Evolutionary conservation across 192 early-diverging fungal species (phyloP), one percentile per base, ranked within the genome.

Genomic region (Spinellus fusiger): DNA sequence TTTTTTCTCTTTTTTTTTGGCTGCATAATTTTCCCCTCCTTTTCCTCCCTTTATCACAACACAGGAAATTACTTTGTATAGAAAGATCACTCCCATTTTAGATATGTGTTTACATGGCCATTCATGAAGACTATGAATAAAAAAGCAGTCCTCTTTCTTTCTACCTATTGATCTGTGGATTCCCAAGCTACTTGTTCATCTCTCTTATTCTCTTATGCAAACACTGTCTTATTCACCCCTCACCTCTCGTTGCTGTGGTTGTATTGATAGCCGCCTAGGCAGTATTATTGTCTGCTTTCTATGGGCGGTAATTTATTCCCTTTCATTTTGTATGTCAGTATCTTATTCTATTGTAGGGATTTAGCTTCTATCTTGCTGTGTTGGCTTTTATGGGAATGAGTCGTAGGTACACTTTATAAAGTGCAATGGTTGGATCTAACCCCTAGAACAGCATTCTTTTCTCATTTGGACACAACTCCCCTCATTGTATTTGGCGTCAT

Each of bases 401-500:
- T 29, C 64, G 64, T 66, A 66, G 50, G 64, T 49, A 18, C 4
- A 6, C n/a, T 2, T 38, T 61, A 15, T 25, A 34, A 5, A 1
- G 10, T 5, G n/a, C 4, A 27, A 15, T 51, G 10, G 27, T 6
- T 3, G 20, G 44, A 25, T 46, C 28, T 5, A 5, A 34, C 3
- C 8, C 35, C n/a, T 29, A 13, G 13, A 46, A 18, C n/a, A 66
- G 64, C 64, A 9, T 53, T 66, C 28, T 66, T 40, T 40, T 49
- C 56, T n/a, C 49, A 59, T 40, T 29, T 66, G 37, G 31, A 40
- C 33, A 34, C 34, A 44, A 34, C 49, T 22, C 56, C 64, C 16
- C 35, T 66, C 20, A 56, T 66, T 31, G 26, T 66, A 7, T 59
- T 57, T 56, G 64, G 64, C 31, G 64, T 66, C 16, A 53, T 66